Evolutionary conservation across 164 flowering plant genomes (phyloP), one percentile per base, ranked within the genome.

Genomic region (Malania oleifera): DNA sequence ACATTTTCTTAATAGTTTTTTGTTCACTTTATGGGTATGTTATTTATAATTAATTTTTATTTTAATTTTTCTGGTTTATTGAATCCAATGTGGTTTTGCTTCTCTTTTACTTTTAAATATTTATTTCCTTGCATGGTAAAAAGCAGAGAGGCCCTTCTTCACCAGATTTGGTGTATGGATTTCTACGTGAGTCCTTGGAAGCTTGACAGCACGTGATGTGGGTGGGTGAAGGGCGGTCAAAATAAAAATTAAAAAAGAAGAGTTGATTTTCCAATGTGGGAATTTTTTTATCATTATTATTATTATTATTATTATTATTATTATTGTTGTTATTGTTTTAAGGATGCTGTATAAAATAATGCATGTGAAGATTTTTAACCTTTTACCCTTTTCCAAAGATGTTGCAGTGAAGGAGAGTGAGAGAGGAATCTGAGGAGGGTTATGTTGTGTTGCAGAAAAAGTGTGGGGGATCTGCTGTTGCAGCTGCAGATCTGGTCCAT

Each of bases 31-130:
- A 34, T 17, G 52, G 64, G 62, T 55, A 34, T 29, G 4, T 29
- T 19, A 25, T 44, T n/a, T 57, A 25, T 34, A 28, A 48, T 31
- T 27, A 53, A 44, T 50, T 48, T 25, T 35, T 26, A 47, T 23
- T 40, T 26, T 49, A 20, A 50, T 9, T 61, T 68, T 75, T 24
- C 73, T 54, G 57, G 60, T 64, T 71, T 56, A 23, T 20, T 56
- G 68, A 67, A 73, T 63, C 74, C 80, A 63, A 76, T 59, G 75
- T 77, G 69, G 74, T 69, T 62, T 71, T 64, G 61, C 66, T 70
- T 61, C 61, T 66, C 39, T 51, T 18, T 31, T 61, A 38, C 28
- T 61, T 49, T 59, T 70, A 73, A 64, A 43, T 48, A 70, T 65
- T 37, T 6, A 51, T 52, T 62, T 52, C 71, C 71, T 64, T 66